Percentiles rank a stretch among this genome's conserved stretches.
Evolutionary conservation across 345 rosid species (phyloP).

Genomic region (Bruguiera sexangula): DNA sequence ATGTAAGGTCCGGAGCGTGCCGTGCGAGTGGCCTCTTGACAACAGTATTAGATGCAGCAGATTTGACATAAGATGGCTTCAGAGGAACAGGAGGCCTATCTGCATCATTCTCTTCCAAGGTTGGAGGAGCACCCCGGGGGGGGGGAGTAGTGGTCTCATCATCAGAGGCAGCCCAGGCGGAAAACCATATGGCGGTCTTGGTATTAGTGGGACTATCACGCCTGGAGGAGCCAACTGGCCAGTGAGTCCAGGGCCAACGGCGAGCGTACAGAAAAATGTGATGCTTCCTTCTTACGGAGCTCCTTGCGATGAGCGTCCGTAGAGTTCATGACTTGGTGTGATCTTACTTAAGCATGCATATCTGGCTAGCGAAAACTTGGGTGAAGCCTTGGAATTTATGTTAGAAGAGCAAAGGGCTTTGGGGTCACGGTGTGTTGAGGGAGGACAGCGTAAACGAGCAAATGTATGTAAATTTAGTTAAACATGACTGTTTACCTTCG

Average conservation of each 20-base stretch:
- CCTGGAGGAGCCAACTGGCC: slow-evolving; percentile 56
- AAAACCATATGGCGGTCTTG: slow-evolving; percentile 83
- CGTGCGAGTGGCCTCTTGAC: slow-evolving; percentile 95
- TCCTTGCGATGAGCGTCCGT: slow-evolving; percentile 92
- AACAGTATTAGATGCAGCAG: slow-evolving; percentile 89
- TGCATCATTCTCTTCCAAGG: slow-evolving; percentile 45
- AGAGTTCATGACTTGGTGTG: no score
- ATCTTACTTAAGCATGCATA: no score
- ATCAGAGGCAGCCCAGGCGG: slow-evolving; percentile 85
- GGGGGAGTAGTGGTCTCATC: slow-evolving; percentile 96
- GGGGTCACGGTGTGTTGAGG: no score
- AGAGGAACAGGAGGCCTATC: slow-evolving; percentile 52
- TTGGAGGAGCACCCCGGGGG: slow-evolving; percentile 70
- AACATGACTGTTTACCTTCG: no score
- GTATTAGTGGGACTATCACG: slow-evolving; percentile 59
- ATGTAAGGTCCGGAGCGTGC: slow-evolving; percentile 88
- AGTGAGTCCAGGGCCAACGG: slow-evolving; percentile 48
- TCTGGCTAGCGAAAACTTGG: no score
- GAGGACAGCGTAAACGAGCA: no score
- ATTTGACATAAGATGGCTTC: slow-evolving; percentile 88
- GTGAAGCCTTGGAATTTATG: no score
- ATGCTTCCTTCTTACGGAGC: slow-evolving; percentile 79
- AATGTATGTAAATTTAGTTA: no score
- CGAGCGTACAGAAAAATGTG: slow-evolving; percentile 55
- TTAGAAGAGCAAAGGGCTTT: no score